Evolutionary conservation across 805 yeast species (phyloP), one percentile per base, ranked within the genome.

Genomic region (Scheffersomyces lignosus): DNA sequence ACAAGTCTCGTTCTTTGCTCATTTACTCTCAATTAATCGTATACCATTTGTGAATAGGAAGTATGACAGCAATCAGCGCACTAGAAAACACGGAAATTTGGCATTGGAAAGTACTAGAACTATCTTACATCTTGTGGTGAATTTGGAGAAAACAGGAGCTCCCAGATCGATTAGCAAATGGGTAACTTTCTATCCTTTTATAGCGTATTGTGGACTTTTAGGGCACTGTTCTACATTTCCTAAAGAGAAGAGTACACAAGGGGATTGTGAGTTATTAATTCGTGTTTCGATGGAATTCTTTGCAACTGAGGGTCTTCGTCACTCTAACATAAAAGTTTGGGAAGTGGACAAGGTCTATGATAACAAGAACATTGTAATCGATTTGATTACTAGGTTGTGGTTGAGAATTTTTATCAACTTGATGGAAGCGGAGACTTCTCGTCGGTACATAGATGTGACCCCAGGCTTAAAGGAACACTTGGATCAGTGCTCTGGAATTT

Each of bases 21-120:
- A 62, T 36, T 44, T 54, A 20, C 39, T 56, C 33, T 40, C 53
- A 5, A 41, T 62, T 13, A 62, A 63, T 38, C 39, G 66, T 29
- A 48, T 59, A 2, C 63, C 66, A n/a, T 50, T 56, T 36, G 42
- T 53, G 22, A 47, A 45, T 4, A 29, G 36, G 10, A 16, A 29
- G n/a, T 37, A 36, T 3, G 30, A 46, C 2, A 40, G 36, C 10
- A 51, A 47, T 29, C 35, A 40, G 13, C 43, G 45, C 22, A 44
- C 35, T 26, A 18, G 43, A 4, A 26, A 33, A 8, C 54, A 44
- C 41, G 46, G 58, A 1, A 42, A 45, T 15, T 37, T 51, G 12
- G 49, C 64, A 2, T 43, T 58, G 18, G 59, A 58, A 13, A 49
- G 60, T 37, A 55, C 67, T n/a, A 43, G 67, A 22, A 44, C 52